Evolutionary conservation across 768 basidiomycete genomes (phyloP).

Genomic region (Lentinula detonsa): DNA sequence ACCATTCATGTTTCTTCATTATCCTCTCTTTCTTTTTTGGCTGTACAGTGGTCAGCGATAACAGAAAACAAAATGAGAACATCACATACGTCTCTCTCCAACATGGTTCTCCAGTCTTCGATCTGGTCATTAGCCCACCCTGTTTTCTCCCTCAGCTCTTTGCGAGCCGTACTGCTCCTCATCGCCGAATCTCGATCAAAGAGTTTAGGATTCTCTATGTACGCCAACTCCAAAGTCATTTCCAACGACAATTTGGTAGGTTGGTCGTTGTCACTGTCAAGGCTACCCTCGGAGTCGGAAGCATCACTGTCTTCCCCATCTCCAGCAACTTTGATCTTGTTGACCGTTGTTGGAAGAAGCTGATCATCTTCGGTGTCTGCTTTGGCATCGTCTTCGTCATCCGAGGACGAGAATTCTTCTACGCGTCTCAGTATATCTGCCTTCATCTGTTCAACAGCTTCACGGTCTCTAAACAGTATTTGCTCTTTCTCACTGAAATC

Average conservation of each 20-base stretch:
- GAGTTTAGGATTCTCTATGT: slow-evolving; percentile 64
- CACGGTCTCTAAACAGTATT: slow-evolving; percentile 47
- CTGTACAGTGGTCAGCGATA: background rate
- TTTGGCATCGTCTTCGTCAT: slow-evolving; percentile 37
- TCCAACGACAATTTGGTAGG: slow-evolving; percentile 35
- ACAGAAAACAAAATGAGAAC: background rate
- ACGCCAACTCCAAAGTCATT: slow-evolving; percentile 69
- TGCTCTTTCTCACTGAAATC: slow-evolving; percentile 35
- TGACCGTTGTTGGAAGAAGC: slow-evolving; percentile 33
- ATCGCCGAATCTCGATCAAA: slow-evolving; percentile 78
- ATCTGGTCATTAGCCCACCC: slow-evolving; percentile 82
- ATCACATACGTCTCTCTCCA: slow-evolving; percentile 76
- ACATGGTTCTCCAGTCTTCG: slow-evolving; percentile 88
- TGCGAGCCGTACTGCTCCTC: slow-evolving; percentile 59
- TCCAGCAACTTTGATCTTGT: slow-evolving; percentile 40
- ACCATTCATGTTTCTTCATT: slow-evolving; percentile 69
- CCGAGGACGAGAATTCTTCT: slow-evolving; percentile 57
- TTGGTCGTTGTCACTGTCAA: slow-evolving; percentile 23
- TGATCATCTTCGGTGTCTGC: slow-evolving; percentile 44
- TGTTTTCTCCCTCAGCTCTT: slow-evolving; percentile 62
- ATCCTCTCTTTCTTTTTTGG: slow-evolving; percentile 75
- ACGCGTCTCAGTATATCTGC: slow-evolving; percentile 74
- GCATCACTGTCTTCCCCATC: slow-evolving; percentile 56
- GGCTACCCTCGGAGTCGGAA: slow-evolving; percentile 23
- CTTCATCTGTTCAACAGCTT: slow-evolving; percentile 71